phyloP scores from a whole-genome alignment of 2,329 filamentous ascomycete genomes.

The Periconia digitata region DNA sequence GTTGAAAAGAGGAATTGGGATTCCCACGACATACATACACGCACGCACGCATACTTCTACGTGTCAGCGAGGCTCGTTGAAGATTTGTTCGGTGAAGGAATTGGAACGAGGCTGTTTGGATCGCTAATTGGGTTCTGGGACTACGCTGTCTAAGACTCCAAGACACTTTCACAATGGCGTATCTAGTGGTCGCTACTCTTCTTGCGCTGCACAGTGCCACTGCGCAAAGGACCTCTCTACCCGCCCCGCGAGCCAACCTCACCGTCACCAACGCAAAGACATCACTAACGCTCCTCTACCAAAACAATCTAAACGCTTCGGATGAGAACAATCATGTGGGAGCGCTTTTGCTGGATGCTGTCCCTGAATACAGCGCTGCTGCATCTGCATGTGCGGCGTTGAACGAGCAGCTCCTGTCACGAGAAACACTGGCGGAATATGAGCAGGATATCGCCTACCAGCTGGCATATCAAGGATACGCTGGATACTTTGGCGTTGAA shows the following conservation, averaged over 20 bases:
- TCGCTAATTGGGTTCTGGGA: too few species aligned
- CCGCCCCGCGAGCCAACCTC: slow-evolving; percentile 11
- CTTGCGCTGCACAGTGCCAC: neutral
- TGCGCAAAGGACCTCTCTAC: slow-evolving; percentile 19
- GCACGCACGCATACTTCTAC: too few species aligned
- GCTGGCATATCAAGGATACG: slow-evolving; percentile 51
- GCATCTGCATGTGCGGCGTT: slow-evolving; percentile 48
- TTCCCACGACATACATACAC: too few species aligned
- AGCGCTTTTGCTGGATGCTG: slow-evolving; percentile 53
- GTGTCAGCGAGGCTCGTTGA: too few species aligned
- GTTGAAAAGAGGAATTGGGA: too few species aligned
- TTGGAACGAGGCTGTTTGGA: too few species aligned
- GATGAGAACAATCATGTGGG: slow-evolving; percentile 57
- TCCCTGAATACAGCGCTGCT: slow-evolving; percentile 40
- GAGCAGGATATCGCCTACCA: slow-evolving; percentile 49
- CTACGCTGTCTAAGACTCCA: too few species aligned
- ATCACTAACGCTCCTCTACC: slow-evolving; percentile 55
- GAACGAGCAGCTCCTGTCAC: slow-evolving; percentile 52
- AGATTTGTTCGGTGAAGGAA: too few species aligned
- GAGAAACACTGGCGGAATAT: slow-evolving; percentile 46
- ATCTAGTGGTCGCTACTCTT: neutral
- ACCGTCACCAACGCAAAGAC: slow-evolving; percentile 36
- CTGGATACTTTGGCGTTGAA: slow-evolving; percentile 37
- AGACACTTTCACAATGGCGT: too few species aligned
- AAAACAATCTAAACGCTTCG: slow-evolving; percentile 58